Evolutionary conservation across 169 alveolate genomes (phyloP).

Genomic region (Cryptosporidium bovis): DNA sequence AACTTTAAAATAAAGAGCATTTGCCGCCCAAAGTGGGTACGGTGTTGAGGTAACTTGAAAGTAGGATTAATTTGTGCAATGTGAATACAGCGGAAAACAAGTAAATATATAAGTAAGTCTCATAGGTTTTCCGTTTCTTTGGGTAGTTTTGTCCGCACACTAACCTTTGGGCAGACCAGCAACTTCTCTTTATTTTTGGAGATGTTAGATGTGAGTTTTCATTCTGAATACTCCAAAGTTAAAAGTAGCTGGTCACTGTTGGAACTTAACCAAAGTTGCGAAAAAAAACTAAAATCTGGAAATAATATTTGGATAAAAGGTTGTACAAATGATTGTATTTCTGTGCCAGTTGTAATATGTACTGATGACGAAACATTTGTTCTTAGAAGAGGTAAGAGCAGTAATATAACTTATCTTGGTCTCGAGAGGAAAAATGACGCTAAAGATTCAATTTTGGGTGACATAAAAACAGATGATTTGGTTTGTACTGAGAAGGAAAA

Average conservation of each 20-base stretch:
- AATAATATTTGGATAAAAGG: constrained; percentile 51
- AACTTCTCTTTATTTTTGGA: background rate
- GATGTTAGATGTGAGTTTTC: constrained; percentile 39
- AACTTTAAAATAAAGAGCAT: no score
- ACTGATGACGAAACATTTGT: constrained; percentile 37
- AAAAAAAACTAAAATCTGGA: background rate
- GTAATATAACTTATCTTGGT: constrained; percentile 32
- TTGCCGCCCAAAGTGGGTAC: no score
- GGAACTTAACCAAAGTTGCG: constrained; percentile 30
- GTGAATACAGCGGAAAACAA: no score
- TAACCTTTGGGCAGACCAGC: no score
- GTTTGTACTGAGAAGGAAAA: background rate
- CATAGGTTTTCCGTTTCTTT: no score
- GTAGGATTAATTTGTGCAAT: no score
- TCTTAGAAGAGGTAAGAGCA: constrained; percentile 43
- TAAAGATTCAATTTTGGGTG: no score
- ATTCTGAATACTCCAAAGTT: constrained; percentile 36
- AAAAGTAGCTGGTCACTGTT: constrained; percentile 48
- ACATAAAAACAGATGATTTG: no score
- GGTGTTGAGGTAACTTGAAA: no score
- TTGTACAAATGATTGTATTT: background rate
- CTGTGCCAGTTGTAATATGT: constrained; percentile 27
- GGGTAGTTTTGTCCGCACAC: no score
- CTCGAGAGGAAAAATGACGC: background rate
- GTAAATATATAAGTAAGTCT: no score